Base-by-base conservation (phyloP, 1,139 yeast genomes). In the Saccharomyces pastorianus region DNA sequence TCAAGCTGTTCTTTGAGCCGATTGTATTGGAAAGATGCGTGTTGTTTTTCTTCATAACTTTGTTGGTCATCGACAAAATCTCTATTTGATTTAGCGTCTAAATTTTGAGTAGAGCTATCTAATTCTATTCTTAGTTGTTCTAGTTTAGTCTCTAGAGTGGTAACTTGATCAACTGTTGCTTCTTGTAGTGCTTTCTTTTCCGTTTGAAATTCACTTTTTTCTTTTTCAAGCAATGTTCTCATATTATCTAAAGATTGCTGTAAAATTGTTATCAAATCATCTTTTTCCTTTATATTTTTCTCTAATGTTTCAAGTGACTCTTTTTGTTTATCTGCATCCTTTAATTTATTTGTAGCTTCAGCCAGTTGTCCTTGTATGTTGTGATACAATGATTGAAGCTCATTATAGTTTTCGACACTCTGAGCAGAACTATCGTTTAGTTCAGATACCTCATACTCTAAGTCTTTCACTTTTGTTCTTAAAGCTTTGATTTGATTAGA, bases 401-500 rank as follows among this genome's bases (percentile, higher is more conserved):
- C 75, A 7, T 63, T 56, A 55, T 83, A 85, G 48, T 77, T 79
- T 44, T 76, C 78, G 9, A 65, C 52, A 56, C 84, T 85, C 25
- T 52, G 49, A 4, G 61, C 26, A 17, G 25, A 17, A 38, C 17
- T 25, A 6, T 38, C 44, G 17, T 11, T 38, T 17, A 38, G 25
- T 17, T 9, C 13, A 11, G 44, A 38, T 38, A 17, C 25, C 13
- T 38, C 44, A 38, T 38, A 38, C 25, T 38, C 44, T 17, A 38
- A 52, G 56, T 84, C 85, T 26, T 52, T 49, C 5, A 61, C 27
- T 26, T 76, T 76, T 6, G 76, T 68, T 54, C 82, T 80, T 50
- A 89, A 70, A 58, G 77, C 77, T 61, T 87, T 87, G 52, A 91
- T 81, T 1, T 84, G 75, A 44, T 83, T 88, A 63, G 81, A 83